phyloP scores from a whole-genome alignment of 192 early-diverging fungal species.

The Backusella liffmaniae region DNA sequence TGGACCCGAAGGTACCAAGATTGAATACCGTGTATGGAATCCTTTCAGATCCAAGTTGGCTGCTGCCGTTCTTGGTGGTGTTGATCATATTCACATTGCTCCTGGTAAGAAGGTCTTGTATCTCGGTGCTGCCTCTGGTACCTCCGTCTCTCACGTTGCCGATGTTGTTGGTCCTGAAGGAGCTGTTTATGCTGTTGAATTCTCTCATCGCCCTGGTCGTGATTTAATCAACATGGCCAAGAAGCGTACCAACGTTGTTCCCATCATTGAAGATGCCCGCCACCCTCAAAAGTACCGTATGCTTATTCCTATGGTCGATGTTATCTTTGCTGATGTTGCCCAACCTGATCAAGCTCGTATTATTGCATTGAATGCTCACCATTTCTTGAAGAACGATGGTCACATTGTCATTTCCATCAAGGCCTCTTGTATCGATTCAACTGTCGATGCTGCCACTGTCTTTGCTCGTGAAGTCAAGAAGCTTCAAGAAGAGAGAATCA shows the following conservation, averaged over 20 bases:
- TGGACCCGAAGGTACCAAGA: conserved; percentile 91
- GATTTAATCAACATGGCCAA: conserved; percentile 99
- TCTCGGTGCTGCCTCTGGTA: conserved; percentile 94
- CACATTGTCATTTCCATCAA: conserved; percentile 99
- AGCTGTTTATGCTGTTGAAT: conserved; percentile 98
- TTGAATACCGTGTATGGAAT: conserved; percentile 99
- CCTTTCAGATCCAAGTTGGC: conserved; percentile 99
- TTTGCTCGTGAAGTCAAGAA: conserved; percentile 98
- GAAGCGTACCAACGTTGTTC: conserved; percentile 99
- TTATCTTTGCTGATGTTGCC: conserved; percentile 98
- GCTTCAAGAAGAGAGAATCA: conserved; percentile 81
- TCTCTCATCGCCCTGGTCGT: conserved; percentile 98
- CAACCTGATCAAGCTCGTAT: conserved; percentile 99
- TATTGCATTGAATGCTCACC: conserved; percentile 93
- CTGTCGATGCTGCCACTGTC: conserved; percentile 91
- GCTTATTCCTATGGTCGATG: conserved; percentile 97
- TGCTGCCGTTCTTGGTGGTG: conserved; percentile 94
- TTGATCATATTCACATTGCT: conserved; percentile 93
- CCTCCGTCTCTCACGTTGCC: conserved; percentile 95
- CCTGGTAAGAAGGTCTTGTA: conserved; percentile 98
- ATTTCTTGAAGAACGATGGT: conserved; percentile 96
- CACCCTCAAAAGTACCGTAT: conserved; percentile 99
- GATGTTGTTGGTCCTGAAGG: conserved; percentile 96
- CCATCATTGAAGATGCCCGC: conserved; percentile 99
- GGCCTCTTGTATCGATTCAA: conserved; percentile 99